A percentile compares a stretch with the other conserved stretches of the same genome.
phyloP scores from a whole-genome alignment of 1,284 basidiomycete species.

The Malassezia restricta region DNA sequence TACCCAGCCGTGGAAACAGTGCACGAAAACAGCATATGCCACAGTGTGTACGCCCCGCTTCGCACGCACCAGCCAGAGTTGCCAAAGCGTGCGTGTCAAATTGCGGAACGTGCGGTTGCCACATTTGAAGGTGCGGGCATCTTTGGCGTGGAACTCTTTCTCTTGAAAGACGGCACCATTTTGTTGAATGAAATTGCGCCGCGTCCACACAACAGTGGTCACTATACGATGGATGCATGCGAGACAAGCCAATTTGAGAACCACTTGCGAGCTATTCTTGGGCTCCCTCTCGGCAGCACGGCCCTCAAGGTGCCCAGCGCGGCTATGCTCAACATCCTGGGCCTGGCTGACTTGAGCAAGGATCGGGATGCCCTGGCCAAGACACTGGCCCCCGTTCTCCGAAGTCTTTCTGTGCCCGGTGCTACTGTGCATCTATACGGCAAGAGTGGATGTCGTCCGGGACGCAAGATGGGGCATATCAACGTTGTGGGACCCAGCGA shows the following conservation, averaged over 20 bases:
- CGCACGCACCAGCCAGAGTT: slow-evolving; percentile 48
- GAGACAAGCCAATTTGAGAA: slow-evolving; percentile 95
- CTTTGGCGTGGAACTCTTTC: slow-evolving; percentile 97
- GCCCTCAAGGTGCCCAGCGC: slow-evolving; percentile 72
- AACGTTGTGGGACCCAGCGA: slow-evolving; percentile 76
- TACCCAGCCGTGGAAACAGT: slow-evolving; percentile 94
- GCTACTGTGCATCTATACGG: slow-evolving; percentile 82
- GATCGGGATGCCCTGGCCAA: slow-evolving; percentile 36
- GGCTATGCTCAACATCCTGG: slow-evolving; percentile 87
- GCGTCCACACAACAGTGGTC: slow-evolving; percentile 96
- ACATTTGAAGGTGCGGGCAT: slow-evolving; percentile 78
- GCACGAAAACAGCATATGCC: slow-evolving; percentile 86
- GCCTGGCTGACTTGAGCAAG: slow-evolving; percentile 36
- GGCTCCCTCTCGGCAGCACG: slow-evolving; percentile 77
- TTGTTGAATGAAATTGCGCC: slow-evolving; percentile 96
- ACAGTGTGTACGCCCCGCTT: slow-evolving; percentile 74
- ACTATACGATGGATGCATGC: slow-evolving; percentile 98
- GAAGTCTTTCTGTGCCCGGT: slow-evolving; percentile 55
- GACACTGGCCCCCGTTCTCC: slow-evolving; percentile 37
- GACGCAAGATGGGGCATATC: slow-evolving; percentile 96
- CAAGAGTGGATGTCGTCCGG: slow-evolving; percentile 74
- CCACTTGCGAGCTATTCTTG: slow-evolving; percentile 89
- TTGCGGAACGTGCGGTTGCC: slow-evolving; percentile 72
- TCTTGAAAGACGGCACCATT: slow-evolving; percentile 71
- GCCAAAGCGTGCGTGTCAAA: slow-evolving; percentile 57